phyloP scores from a whole-genome alignment of 2,329 filamentous ascomycete genomes.

The Aphanoascus verrucosus region DNA sequence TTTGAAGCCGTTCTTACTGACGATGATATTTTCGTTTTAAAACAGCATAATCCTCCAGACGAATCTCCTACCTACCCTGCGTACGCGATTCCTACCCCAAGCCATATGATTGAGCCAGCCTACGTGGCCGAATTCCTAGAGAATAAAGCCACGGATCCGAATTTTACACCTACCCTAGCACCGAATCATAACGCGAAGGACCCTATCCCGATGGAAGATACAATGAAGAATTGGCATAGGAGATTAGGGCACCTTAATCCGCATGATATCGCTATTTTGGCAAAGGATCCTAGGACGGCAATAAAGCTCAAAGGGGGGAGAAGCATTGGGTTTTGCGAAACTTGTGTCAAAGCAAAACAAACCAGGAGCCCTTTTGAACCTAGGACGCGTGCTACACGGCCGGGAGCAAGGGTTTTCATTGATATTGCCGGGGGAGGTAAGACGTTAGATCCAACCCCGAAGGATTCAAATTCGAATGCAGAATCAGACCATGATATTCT shows the following conservation, averaged over 20 bases:
- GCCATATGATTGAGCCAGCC: neutral
- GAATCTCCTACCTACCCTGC: neutral
- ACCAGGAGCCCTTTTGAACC: neutral
- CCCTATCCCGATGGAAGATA: neutral
- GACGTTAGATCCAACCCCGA: too few species aligned
- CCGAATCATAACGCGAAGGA: neutral
- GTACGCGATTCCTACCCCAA: neutral
- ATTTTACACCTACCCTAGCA: neutral
- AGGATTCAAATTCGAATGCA: too few species aligned
- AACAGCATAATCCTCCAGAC: too few species aligned
- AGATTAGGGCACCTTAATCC: neutral
- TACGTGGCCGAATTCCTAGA: neutral
- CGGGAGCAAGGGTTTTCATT: too few species aligned
- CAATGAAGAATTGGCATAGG: constrained; percentile 1
- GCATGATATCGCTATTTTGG: neutral
- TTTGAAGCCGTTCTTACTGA: neutral
- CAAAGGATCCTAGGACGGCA: neutral
- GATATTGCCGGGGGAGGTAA: too few species aligned
- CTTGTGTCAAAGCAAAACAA: neutral
- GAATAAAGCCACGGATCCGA: neutral
- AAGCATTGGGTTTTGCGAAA: neutral
- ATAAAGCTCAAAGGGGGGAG: neutral
- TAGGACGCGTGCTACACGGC: too few species aligned
- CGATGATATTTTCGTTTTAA: neutral
- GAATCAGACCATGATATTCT: too few species aligned